Evolutionary conservation across 257 asterid genomes (phyloP).

Genomic region (Buddleja alternifolia): DNA sequence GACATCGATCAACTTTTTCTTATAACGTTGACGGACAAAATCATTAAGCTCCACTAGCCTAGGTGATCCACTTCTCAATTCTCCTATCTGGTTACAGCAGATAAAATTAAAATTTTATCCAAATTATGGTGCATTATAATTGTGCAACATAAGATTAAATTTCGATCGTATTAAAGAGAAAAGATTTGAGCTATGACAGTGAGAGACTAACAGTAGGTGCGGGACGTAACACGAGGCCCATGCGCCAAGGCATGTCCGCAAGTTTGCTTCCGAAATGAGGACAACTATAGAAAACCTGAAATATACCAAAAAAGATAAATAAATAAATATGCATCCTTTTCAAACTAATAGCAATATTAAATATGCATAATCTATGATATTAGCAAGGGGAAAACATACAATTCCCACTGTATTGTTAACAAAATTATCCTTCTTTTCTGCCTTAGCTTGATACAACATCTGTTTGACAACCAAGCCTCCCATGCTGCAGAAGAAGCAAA

Average conservation of each 20-base stretch:
- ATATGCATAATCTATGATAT: constrained; percentile 11
- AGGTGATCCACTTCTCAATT: constrained; percentile 98
- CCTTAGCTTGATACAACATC: constrained; percentile 86
- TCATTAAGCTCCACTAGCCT: constrained; percentile 89
- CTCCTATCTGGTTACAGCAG: constrained; percentile 76
- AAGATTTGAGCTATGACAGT: constrained; percentile 14
- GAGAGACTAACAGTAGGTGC: constrained; percentile 84
- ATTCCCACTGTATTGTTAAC: constrained; percentile 87
- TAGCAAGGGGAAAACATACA: constrained; percentile 52
- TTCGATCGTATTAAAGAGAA: constrained; percentile 19
- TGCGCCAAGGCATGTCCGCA: constrained; percentile 98
- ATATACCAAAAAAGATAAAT: constrained; percentile 15
- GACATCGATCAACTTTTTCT: constrained; percentile 79
- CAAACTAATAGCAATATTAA: constrained; percentile 10
- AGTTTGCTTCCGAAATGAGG: constrained; percentile 99
- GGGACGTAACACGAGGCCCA: constrained; percentile 99
- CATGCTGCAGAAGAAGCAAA: constrained; percentile 66
- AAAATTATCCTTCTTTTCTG: constrained; percentile 74
- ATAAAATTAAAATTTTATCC: constrained; percentile 27
- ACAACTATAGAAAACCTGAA: constrained; percentile 96
- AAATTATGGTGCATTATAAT: constrained; percentile 17
- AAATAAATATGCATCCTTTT: constrained; percentile 15
- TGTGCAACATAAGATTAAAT: constrained; percentile 15
- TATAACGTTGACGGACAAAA: constrained; percentile 70
- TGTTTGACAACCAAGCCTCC: constrained; percentile 99